These are phyloP conservation scores for Murraya koenigii DNA, from an alignment of 345 rosid species.

Conservation along the genomic window DNA sequence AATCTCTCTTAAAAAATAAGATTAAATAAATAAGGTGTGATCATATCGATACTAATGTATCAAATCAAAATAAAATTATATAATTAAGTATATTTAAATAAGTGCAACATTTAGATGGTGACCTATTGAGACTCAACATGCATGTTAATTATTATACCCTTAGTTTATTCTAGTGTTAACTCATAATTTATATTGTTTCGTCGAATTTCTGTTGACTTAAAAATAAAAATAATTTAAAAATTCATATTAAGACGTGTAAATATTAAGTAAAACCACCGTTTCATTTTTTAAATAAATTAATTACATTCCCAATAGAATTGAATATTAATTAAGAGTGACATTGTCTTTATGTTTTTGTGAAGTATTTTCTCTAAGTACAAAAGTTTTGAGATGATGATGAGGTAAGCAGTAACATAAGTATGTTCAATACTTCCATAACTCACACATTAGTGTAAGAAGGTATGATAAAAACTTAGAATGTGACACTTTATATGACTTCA, in stretches of 20 bases:
- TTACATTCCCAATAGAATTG: not conserved
- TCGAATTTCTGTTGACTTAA: not conserved
- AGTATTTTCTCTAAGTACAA: not conserved
- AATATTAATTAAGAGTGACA: not conserved
- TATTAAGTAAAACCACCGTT: not conserved
- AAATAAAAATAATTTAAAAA: not conserved
- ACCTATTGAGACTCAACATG: no score
- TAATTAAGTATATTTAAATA: no score
- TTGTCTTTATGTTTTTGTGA: not conserved
- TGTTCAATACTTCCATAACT: not conserved
- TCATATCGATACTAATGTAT: no score
- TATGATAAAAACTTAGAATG: not conserved
- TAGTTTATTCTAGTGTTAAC: not conserved
- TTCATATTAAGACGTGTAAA: not conserved
- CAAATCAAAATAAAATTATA: no score
- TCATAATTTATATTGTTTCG: not conserved
- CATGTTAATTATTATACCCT: no score
- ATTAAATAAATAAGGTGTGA: no score
- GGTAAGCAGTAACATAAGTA: not conserved
- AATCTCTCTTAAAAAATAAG: not conserved
- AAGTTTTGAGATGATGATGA: not conserved
- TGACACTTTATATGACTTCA: not conserved
- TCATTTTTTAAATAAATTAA: not conserved
- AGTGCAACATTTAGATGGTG: no score
- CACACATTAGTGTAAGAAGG: not conserved